Evolutionary conservation across 257 asterid genomes (phyloP).

Genomic region (Capsicum baccatum): DNA sequence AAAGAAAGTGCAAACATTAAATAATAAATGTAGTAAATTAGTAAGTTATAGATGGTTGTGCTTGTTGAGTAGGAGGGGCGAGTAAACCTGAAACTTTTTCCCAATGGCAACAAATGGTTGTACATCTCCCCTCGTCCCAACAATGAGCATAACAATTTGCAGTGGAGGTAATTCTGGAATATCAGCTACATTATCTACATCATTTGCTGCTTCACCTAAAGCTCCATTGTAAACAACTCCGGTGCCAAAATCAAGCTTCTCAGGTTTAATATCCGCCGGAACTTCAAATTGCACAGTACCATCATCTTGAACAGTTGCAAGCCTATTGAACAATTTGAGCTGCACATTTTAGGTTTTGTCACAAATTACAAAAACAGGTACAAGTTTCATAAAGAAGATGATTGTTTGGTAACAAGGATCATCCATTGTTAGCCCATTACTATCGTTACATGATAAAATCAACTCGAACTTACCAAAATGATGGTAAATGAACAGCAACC

Average conservation of each 20-base stretch:
- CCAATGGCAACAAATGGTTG: conserved; percentile 93
- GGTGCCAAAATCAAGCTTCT: conserved; percentile 52
- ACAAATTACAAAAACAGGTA: background rate
- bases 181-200: conserved; percentile 42
- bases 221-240: conserved; percentile 47
- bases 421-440: background rate
- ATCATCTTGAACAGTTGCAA: conserved; percentile 67
- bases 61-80: conserved; percentile 8
- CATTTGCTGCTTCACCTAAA: conserved; percentile 40
- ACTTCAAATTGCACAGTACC: conserved; percentile 84
- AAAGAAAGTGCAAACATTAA: background rate
- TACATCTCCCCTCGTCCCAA: conserved; percentile 93
- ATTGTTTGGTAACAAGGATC: background rate
- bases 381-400: conserved; percentile 9
- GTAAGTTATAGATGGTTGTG: background rate
- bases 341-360: conserved; percentile 39
- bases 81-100: conserved; percentile 71
- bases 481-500: background rate
- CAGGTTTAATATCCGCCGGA: conserved; percentile 62
- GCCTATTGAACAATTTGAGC: conserved; percentile 65
- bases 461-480: conserved; percentile 17
- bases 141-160: conserved; percentile 87
- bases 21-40: background rate
- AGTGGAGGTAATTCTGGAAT: conserved; percentile 60
- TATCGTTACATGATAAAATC: background rate